These are phyloP conservation scores for Leptographium radiaticola DNA, from an alignment of 2,329 filamentous ascomycete genomes.

Conservation along the genomic window DNA sequence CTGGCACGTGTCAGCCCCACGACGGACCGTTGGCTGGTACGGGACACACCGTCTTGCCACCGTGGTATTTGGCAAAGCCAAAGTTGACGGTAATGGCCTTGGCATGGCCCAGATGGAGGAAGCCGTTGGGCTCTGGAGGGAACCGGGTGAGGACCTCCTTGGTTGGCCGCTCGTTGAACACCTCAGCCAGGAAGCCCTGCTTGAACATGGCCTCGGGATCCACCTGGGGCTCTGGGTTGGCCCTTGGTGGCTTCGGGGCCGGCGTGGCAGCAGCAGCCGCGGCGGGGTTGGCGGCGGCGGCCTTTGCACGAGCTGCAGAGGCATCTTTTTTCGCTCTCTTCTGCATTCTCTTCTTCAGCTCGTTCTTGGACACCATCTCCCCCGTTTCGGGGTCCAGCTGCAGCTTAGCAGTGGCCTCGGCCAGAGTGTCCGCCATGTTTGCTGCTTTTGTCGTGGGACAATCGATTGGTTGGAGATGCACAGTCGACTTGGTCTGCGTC, in stretches of 20 bases:
- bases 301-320: slow-evolving; percentile 21
- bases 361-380: slow-evolving; percentile 52
- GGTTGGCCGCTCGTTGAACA: slow-evolving; percentile 54
- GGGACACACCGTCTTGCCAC: slow-evolving; percentile 38
- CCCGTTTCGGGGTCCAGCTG: slow-evolving; percentile 50
- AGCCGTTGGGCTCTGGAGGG: slow-evolving; percentile 84
- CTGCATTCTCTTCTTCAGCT: slow-evolving; percentile 47
- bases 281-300: slow-evolving; percentile 20
- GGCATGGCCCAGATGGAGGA: slow-evolving; percentile 82
- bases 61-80: slow-evolving; percentile 77
- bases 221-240: slow-evolving; percentile 35
- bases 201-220: slow-evolving; percentile 64
- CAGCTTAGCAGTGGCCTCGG: slow-evolving; percentile 40
- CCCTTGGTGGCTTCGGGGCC: slow-evolving; percentile 10
- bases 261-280: slow-evolving; percentile 15
- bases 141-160: slow-evolving; percentile 58
- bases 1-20: neutral
- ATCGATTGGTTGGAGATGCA: neutral
- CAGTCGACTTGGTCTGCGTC: neutral
- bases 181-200: slow-evolving; percentile 59
- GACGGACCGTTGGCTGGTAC: too few species aligned
- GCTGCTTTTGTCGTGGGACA: neutral
- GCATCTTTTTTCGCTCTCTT: slow-evolving; percentile 27
- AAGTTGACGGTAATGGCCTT: slow-evolving; percentile 97
- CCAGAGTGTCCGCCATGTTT: slow-evolving; percentile 33